Base-by-base conservation (phyloP, 768 basidiomycete species). In the Xerocomellus chrysenteron region DNA sequence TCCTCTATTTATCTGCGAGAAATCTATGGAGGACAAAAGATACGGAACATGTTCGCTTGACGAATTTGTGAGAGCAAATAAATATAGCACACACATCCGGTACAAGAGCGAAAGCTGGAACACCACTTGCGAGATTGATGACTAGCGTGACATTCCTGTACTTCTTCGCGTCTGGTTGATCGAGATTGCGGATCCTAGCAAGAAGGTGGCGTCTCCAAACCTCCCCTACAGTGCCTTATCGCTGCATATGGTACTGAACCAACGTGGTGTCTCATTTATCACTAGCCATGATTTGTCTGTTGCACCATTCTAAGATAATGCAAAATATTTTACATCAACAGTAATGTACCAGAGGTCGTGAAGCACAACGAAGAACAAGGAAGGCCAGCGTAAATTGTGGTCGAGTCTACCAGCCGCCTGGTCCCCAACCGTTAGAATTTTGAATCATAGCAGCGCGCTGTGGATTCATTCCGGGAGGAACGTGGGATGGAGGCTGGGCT, bases 381-480 rank as follows among this genome's bases (percentile, higher is more conserved):
- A 59, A 62, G 50, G 44, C 52, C 37, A 54, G 51, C 52, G 58
- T 55, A 59, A 64, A 64, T 52, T 56, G 54, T 52, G 42, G 28
- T 16, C 17, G 45, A 24, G 12, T 65, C 68, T 72, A 78, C 52
- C 73, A 70, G 9, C 72, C 68, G 10, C 72, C 59, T 39, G 64
- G 48, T 33, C 66, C 66, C 76, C 76, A 79, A 37, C 75, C 71
- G 9, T 68, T 70, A 2, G 68, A 64, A 48, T 80, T 75, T 64
- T 87, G 85, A 50, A 89, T 78, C 79, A 86, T 78, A 16, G 86
- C 81, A 30, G 87, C 82, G 41, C 87, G 83, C 50, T 80, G 79
- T 43, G 86, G 83, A 64, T 89, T 85, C 75, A 89, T 82, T 14
- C 84, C 83, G 6, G 82, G 75, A 21, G 87, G 82, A 51, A 74